These are phyloP conservation scores for Penicillium parvum DNA, from an alignment of 495 filamentous ascomycete genomes.

Conservation along the genomic window DNA sequence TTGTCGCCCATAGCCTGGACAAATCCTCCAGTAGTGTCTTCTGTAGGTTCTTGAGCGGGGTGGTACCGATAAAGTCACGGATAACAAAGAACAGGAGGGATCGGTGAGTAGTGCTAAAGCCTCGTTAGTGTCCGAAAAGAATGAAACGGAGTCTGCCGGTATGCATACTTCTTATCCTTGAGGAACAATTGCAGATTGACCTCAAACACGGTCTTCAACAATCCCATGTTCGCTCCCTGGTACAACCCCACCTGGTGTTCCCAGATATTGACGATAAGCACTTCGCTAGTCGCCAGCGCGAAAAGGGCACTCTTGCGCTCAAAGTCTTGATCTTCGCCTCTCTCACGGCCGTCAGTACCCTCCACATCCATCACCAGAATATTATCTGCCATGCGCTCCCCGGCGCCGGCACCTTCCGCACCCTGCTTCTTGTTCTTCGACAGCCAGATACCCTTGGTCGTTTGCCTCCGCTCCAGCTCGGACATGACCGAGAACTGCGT, in stretches of 20 bases:
- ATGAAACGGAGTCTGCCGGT: not conserved
- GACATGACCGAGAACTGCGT: constrained; percentile 97
- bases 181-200: constrained; percentile 95
- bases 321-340: constrained; percentile 98
- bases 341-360: constrained; percentile 92
- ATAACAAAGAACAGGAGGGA: constrained; percentile 98
- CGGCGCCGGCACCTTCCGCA: constrained; percentile 23
- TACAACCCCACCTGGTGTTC: constrained; percentile 98
- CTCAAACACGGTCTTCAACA: constrained; percentile 97
- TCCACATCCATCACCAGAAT: constrained; percentile 99
- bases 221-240: constrained; percentile 97
- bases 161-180: constrained; percentile 80
- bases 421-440: constrained; percentile 78
- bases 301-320: constrained; percentile 97
- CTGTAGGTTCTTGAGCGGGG: constrained; percentile 81
- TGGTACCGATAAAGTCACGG: constrained; percentile 88
- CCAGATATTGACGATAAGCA: constrained; percentile 98
- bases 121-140: constrained; percentile 11
- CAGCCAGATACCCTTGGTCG: constrained; percentile 99
- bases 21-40: constrained; percentile 88
- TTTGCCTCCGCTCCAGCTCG: constrained; percentile 84
- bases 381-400: constrained; percentile 79
- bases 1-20: constrained; percentile 81
- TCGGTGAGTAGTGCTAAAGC: constrained; percentile 70
- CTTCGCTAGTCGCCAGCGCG: constrained; percentile 94